Evolutionary conservation across 225 moss, liverwort and hornwort species (phyloP), one percentile per base, ranked within the genome.

Genomic region (Lunularia cruciata): DNA sequence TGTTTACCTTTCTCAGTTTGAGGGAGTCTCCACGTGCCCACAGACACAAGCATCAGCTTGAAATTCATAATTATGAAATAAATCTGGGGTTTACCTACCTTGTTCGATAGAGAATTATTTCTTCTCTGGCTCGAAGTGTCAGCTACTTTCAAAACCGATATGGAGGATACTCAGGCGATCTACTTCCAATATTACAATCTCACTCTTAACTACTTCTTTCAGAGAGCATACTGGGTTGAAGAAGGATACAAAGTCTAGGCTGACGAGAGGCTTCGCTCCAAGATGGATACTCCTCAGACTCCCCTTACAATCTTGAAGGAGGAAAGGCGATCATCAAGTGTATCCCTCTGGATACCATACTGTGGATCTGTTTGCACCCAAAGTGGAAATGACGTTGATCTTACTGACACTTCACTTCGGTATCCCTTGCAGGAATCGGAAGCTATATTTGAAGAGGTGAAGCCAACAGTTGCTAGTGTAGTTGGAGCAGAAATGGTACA

Each of bases 151-250:
- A 83, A 53, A 73, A 40, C 67, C 85, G 78, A 62, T 98, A 91
- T 82, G 98, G 93, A 83, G 93, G 98, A 32, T 98, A 98, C 79
- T 85, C 98, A 52, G 98, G 98, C 32, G 98, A 98, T 66, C 73
- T 98, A 65, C 42, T 67, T 40, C 89, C 98, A 46, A 76, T 56
- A n/a, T 63, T 81, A 76, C 65, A 87, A 87, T 60, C 34, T n/a
- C n/a, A n/a, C 13, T 40, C 40, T 12, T 8, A 8, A 28, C 28
- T 14, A 22, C 11, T 67, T 4, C 58, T 39, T 57, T 25, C 89
- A 98, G 98, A 80, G 85, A 37, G 79, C 87, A 60, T 98, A 88
- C 59, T 76, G 76, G 51, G 75, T 98, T 57, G 81, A 89, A 53
- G 98, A 93, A 20, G 98, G 98, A 38, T 98, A 74, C 60, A 85